Evolutionary conservation across 129 eudicot species (phyloP), one percentile per base, ranked within the genome.

Genomic region (Deinandra increscens): DNA sequence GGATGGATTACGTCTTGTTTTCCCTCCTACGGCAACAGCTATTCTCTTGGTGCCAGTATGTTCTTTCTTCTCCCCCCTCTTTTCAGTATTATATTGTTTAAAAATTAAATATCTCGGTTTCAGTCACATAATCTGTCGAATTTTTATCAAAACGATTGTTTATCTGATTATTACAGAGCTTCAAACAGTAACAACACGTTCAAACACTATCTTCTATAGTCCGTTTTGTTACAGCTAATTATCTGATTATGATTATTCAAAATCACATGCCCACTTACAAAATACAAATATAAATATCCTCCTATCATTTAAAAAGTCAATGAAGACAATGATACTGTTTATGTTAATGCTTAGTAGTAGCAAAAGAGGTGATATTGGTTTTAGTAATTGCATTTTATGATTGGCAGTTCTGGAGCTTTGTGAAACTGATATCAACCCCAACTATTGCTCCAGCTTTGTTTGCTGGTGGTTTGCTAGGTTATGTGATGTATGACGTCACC

Each of bases 1-100:
- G 86, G 99, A 94, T 85, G 87, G 91, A 50, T 83, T 90, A 18
- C 91, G 99, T 67, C 99, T 94, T 74, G 99, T 94, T 70, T 94
- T 94, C 62, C 99, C 99, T 51, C 99, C 99, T 38, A 78, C 99
- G 62, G 99, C 97, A 73, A 87, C 99, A 13, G 99, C 99, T 15
- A 70, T 94, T 38, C 89, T 94, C 39, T 69, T 82, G 77, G 69
- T 90, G 11, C 99, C 96, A 31, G 96, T 94, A 83, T 50, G 91
- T 86, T 29, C 88, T 6, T 1, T 39, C 44, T 8, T 39, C 11
- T 39, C 11, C 44, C 44, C 12, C 44, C 6, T 36, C 14, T 1
- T 3, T 29, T n/a, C n/a, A n/a, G 33, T 65, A 42, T 13, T 43
- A 23, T 42, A 8, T 55, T 3, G 13, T 29, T 36, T 59, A 33